A percentile compares a stretch with the other conserved stretches of the same genome.
Conservation (phyloP, 306 rosid species). For the Morella rubra region DNA sequence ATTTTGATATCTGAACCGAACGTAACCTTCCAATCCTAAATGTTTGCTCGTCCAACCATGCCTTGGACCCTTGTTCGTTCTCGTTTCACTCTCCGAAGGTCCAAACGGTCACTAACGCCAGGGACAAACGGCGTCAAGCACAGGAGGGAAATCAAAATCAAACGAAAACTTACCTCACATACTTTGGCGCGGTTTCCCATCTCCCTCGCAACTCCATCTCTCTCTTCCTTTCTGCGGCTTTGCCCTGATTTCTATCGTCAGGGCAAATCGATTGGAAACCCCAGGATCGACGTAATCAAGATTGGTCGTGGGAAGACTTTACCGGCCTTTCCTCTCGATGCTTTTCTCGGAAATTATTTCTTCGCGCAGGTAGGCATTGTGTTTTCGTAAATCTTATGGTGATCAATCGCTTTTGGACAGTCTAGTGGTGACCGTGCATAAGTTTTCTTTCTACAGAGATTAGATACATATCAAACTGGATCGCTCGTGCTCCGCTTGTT, state of each 20-base stretch:
- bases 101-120: conserved; percentile 20
- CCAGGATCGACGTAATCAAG: conserved; percentile 1
- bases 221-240: not conserved
- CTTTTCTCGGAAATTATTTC: not conserved
- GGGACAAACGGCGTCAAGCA: conserved; percentile 35
- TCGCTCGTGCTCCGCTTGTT: not conserved
- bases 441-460: not conserved
- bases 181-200: conserved; percentile 9
- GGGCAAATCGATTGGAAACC: conserved; percentile 22
- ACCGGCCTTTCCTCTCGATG: not conserved
- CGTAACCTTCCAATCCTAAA: too few species aligned
- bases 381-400: not conserved
- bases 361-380: conserved; percentile 13
- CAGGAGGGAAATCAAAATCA: conserved; percentile 56
- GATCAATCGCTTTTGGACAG: not conserved
- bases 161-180: conserved; percentile 10
- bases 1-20: too few species aligned
- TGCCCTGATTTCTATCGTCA: conserved; percentile 11
- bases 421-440: too few species aligned
- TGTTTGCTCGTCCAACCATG: not conserved
- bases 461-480: not conserved
- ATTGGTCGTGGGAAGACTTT: not conserved
- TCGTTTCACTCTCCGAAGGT: not conserved
- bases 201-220: not conserved
- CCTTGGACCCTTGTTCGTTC: too few species aligned